phyloP scores from a whole-genome alignment of 2,329 filamentous ascomycete genomes.

The Hypoxylon sp. region DNA sequence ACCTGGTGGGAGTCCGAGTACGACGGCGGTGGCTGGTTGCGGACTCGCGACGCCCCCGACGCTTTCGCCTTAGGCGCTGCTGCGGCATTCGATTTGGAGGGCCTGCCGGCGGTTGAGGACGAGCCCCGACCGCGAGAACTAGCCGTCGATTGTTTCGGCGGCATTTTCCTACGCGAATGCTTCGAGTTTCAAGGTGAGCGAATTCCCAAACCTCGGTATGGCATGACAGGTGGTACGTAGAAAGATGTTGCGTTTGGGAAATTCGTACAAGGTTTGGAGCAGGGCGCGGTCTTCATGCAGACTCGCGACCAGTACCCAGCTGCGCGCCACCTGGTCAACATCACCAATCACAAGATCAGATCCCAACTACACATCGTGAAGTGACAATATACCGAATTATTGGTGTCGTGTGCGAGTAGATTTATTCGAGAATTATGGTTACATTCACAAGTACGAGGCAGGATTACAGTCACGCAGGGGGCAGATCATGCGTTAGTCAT shows the following conservation, averaged over 20 bases:
- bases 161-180: conserved; percentile 50
- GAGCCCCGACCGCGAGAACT: conserved; percentile 52
- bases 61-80: conserved; percentile 31
- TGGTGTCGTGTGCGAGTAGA: background rate
- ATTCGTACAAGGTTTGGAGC: background rate
- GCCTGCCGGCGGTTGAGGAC: conserved; percentile 27
- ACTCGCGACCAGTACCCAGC: background rate
- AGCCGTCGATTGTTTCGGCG: conserved; percentile 56
- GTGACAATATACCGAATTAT: background rate
- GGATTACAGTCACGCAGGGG: conserved; percentile 31
- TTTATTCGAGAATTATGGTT: background rate
- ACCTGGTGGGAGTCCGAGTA: conserved; percentile 25
- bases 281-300: conserved; percentile 5
- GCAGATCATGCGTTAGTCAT: conserved; percentile 27
- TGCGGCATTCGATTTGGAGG: conserved; percentile 30
- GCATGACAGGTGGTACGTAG: background rate
- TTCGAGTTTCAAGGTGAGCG: conserved; percentile 1
- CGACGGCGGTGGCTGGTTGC: conserved; percentile 7
- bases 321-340: background rate
- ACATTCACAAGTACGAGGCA: background rate
- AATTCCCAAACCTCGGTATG: background rate
- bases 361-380: background rate
- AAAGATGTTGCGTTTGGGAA: background rate
- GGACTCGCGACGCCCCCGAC: conserved; percentile 34
- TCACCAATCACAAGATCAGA: conserved; percentile 17